These are phyloP conservation scores for Candolleomyces eurysporus DNA, from an alignment of 768 basidiomycete genomes.

Conservation along the genomic window DNA sequence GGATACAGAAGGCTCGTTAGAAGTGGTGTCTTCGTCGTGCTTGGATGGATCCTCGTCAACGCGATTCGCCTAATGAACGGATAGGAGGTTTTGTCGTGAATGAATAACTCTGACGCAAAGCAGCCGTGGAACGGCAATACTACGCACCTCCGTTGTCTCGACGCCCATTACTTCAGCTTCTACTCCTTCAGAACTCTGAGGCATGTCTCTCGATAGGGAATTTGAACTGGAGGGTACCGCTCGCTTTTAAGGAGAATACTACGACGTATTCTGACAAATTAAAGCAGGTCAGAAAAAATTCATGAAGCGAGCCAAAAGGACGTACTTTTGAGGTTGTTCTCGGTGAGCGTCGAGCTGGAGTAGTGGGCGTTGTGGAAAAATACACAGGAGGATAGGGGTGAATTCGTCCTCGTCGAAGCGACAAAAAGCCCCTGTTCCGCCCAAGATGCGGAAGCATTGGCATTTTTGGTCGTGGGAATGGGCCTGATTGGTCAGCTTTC, in stretches of 20 bases:
- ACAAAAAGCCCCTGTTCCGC: constrained; percentile 9
- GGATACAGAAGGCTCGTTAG: constrained; percentile 7
- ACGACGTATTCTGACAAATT: not conserved
- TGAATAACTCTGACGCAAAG: constrained; percentile 6
- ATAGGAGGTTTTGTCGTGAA: constrained; percentile 10
- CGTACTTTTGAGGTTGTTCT: too few species aligned
- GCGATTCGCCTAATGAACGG: constrained; percentile 4
- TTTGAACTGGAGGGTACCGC: not conserved
- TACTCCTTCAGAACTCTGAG: not conserved
- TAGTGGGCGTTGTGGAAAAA: not conserved
- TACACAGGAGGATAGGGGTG: constrained; percentile 6
- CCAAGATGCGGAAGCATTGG: not conserved
- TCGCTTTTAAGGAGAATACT: not conserved
- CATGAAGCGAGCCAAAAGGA: too few species aligned
- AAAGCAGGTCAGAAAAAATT: too few species aligned
- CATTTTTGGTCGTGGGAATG: not conserved
- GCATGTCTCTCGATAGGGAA: not conserved
- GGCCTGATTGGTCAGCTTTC: not conserved
- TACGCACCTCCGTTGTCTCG: constrained; percentile 6
- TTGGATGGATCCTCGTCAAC: not conserved
- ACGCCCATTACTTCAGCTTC: not conserved
- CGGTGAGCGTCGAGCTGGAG: not conserved
- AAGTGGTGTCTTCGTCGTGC: not conserved
- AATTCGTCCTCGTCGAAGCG: constrained; percentile 4
- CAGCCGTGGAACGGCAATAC: constrained; percentile 15